Conservation (phyloP, 306 rosid species). For the Begonia loranthoides region DNA sequence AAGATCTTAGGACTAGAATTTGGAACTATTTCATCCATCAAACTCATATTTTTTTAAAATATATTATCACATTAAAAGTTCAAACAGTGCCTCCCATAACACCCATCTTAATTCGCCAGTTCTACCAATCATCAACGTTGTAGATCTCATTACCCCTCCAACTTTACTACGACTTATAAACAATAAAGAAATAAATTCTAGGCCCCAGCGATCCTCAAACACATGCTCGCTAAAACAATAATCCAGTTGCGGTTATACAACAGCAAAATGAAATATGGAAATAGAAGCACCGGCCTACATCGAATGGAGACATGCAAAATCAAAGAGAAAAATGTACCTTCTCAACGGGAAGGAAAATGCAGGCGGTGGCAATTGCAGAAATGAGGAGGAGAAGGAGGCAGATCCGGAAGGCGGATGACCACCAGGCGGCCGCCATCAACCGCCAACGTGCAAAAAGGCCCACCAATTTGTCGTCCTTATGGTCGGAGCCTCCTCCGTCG, state of each 20-base stretch:
- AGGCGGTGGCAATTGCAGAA: conserved; percentile 50
- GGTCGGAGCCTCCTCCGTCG: not conserved
- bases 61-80: too few relatives aligned
- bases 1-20: too few relatives aligned
- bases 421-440: conserved; percentile 60
- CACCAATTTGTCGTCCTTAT: conserved; percentile 51
- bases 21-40: too few relatives aligned
- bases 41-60: too few relatives aligned
- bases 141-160: too few relatives aligned
- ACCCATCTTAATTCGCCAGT: too few relatives aligned
- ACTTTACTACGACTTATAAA: too few relatives aligned
- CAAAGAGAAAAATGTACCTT: conserved; percentile 29
- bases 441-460: conserved; percentile 65
- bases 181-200: not conserved
- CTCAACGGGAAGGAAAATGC: conserved; percentile 74
- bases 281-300: conserved; percentile 2
- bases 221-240: not conserved
- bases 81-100: too few relatives aligned
- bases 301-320: not conserved
- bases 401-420: conserved; percentile 60
- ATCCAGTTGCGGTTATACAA: not conserved
- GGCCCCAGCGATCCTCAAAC: not conserved
- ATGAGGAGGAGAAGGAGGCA: conserved; percentile 47
- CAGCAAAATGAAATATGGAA: conserved; percentile 5
- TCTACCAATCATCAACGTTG: too few relatives aligned